A percentile compares a stretch with the other conserved stretches of the same genome.
Evolutionary conservation across 169 alveolate genomes (phyloP).

Genomic region (Gregarina niphandrodes): DNA sequence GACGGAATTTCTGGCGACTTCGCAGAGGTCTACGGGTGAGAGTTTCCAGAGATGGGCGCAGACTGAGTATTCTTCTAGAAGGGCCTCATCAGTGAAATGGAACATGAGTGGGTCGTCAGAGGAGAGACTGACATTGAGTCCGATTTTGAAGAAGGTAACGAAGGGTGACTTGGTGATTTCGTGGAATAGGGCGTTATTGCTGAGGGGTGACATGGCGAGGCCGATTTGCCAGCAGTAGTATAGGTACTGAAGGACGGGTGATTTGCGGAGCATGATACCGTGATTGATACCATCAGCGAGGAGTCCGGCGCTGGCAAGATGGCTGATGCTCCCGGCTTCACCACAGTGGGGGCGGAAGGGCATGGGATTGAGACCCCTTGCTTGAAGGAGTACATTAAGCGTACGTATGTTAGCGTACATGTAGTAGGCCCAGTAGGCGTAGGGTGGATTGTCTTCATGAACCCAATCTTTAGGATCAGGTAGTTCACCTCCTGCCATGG

Average conservation of each 20-base stretch:
- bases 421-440: slow-evolving; percentile 64
- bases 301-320: slow-evolving; percentile 52
- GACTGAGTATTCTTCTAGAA: slow-evolving; percentile 66
- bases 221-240: slow-evolving; percentile 65
- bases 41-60: slow-evolving; percentile 44
- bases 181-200: slow-evolving; percentile 56
- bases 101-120: slow-evolving; percentile 78
- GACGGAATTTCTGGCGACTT: slow-evolving; percentile 64
- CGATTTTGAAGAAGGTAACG: slow-evolving; percentile 47
- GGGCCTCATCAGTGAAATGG: slow-evolving; percentile 65
- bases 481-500: slow-evolving; percentile 27
- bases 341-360: slow-evolving; percentile 73
- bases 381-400: slow-evolving; percentile 44
- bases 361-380: slow-evolving; percentile 44
- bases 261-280: slow-evolving; percentile 40
- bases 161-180: slow-evolving; percentile 42
- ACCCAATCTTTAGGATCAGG: slow-evolving; percentile 46
- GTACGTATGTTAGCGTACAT: slow-evolving; percentile 55
- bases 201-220: slow-evolving; percentile 65
- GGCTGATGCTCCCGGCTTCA: slow-evolving; percentile 61
- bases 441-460: slow-evolving; percentile 53
- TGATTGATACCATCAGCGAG: slow-evolving; percentile 60
- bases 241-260: slow-evolving; percentile 54
- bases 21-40: slow-evolving; percentile 56
- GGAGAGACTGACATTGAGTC: slow-evolving; percentile 63